Evolutionary conservation across 805 yeast genomes (phyloP).

Genomic region (Yamadazyma philogaea): DNA sequence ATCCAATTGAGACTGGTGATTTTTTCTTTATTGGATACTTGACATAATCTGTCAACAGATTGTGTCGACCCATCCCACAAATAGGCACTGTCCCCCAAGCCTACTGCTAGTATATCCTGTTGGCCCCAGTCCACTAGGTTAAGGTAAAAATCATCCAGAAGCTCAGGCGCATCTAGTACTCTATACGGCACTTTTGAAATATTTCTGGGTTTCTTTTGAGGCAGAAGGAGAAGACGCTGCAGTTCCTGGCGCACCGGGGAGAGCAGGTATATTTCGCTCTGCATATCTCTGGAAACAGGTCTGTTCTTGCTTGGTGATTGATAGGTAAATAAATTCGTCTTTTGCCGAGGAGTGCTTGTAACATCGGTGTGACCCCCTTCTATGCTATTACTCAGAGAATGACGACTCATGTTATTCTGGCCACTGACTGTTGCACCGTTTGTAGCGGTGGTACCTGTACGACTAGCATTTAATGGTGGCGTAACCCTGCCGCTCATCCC

Average conservation of each 20-base stretch:
- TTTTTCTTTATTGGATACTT: constrained; percentile 57
- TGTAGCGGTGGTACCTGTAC: neutral
- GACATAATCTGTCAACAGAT: constrained; percentile 75
- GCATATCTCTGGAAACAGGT: constrained; percentile 61
- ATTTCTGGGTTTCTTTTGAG: constrained; percentile 72
- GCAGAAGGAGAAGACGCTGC: constrained; percentile 74
- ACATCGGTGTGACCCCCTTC: constrained; percentile 16
- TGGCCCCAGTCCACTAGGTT: constrained; percentile 96
- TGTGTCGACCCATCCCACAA: constrained; percentile 88
- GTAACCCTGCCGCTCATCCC: constrained; percentile 17
- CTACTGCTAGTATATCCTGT: constrained; percentile 84
- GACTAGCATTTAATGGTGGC: constrained; percentile 17
- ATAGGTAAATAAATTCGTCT: constrained; percentile 67
- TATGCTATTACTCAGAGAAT: constrained; percentile 3
- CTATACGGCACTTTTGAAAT: constrained; percentile 87
- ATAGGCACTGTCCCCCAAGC: constrained; percentile 82
- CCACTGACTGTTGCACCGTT: neutral
- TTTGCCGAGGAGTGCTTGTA: constrained; percentile 36
- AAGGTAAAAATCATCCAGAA: constrained; percentile 89
- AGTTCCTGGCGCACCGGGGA: constrained; percentile 90
- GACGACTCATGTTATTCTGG: constrained; percentile 1
- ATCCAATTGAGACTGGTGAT: constrained; percentile 91
- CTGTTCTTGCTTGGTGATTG: constrained; percentile 66
- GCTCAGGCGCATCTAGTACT: constrained; percentile 92
- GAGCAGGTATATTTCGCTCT: constrained; percentile 71